Base-by-base conservation (phyloP, 2,329 filamentous ascomycete genomes). In the Cladosporium phlei region DNA sequence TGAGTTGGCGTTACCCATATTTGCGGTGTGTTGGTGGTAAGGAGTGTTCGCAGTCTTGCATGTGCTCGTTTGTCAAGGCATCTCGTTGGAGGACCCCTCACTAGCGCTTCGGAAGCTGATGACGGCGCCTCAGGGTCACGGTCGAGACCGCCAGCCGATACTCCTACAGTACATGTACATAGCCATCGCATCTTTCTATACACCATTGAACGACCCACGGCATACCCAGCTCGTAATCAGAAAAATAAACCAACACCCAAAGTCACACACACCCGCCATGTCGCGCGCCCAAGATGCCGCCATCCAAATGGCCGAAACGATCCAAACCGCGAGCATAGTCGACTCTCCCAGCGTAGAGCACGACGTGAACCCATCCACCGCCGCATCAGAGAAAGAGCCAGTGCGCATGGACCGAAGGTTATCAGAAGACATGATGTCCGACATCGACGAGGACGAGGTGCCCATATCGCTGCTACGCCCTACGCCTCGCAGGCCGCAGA, bases 251-350 rank as follows among this genome's bases (percentile, higher is more conserved):
- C 10, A 32, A 20, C 14, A 32, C 37, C 19, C 43, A 11, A 30
- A 48, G 21, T 14, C 27, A 24, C 2, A 10, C 25, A 8, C 3
- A 3, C 21, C 14, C 14, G 19, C 3, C 12, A 63, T 62, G 59
- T 25, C 56, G 4, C 30, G 38, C 22, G 50, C 60, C 30, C 52
- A 64, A 51, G 63, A 66, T 21, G 50, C 53, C 14, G 60, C 58
- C 28, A 61, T 66, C 17, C 62, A 93, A 63, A 69, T 91, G 48
- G 86, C 87, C 35, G 86, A 87, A 59, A 85, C 85, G 25, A 72
- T 95, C 54, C 90, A 96, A 66, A 82, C 85, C 12, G 86, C 82
- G 25, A 86, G 85, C 61, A 83, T 95, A 69, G 84, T 87, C 52
- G 77, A 72, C 37, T 62, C 81, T 43, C 89, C 89, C 0, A 87